Conservation (phyloP, 2,329 filamentous ascomycete genomes). For the Huntiella abstrusa region DNA sequence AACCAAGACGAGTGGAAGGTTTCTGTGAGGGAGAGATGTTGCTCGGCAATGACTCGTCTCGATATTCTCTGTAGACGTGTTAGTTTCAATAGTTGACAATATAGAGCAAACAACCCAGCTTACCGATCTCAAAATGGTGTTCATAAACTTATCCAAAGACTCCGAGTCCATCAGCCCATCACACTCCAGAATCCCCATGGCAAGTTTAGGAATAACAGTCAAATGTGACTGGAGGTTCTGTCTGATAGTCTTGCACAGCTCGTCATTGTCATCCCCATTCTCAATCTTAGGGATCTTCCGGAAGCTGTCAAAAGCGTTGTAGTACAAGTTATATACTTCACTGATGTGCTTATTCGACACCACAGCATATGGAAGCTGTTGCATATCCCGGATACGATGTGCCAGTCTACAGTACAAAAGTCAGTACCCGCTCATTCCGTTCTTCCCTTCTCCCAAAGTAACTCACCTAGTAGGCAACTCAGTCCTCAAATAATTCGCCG, state of each 20-base stretch:
- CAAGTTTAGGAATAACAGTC: constrained; percentile 80
- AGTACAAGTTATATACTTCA: constrained; percentile 92
- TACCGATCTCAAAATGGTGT: constrained; percentile 75
- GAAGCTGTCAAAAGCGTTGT: constrained; percentile 84
- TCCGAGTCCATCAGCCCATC: constrained; percentile 62
- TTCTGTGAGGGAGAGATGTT: constrained; percentile 85
- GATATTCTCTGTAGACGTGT: constrained; percentile 54
- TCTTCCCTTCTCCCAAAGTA: background rate
- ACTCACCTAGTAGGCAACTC: constrained; percentile 68
- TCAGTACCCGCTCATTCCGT: background rate
- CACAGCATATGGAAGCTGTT: constrained; percentile 85
- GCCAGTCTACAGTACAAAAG: constrained; percentile 42
- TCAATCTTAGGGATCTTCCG: constrained; percentile 70
- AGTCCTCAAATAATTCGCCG: constrained; percentile 91
- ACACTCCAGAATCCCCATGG: constrained; percentile 87
- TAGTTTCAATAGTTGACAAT: constrained; percentile 1
- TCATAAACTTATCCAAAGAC: constrained; percentile 87
- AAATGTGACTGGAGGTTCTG: constrained; percentile 72
- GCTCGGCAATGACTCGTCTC: constrained; percentile 87
- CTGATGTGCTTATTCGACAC: constrained; percentile 90
- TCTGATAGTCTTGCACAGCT: constrained; percentile 62
- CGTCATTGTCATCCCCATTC: constrained; percentile 75
- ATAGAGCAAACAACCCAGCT: constrained; percentile 17
- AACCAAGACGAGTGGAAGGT: constrained; percentile 85
- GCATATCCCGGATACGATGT: constrained; percentile 91